Evolutionary conservation across 305 asterid species (phyloP), one percentile per base, ranked within the genome.

Genomic region (Solanum hybrid): DNA sequence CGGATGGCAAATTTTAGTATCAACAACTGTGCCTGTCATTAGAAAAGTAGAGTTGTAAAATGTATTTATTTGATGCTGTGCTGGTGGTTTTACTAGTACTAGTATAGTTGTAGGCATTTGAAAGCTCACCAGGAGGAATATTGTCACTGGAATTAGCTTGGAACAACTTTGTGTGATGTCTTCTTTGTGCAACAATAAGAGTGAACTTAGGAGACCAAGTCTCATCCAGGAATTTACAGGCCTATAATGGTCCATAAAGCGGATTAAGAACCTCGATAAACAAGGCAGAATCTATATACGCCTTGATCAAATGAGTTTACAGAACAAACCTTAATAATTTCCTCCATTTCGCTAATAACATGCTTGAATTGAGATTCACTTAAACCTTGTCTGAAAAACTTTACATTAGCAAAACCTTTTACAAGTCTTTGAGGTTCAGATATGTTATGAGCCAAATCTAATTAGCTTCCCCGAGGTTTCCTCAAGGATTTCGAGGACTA

Each of bases 191-290:
- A n/a, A 92, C 92, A 57, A 94, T 92, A 24, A 93, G 90, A 4
- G 92, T 91, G 85, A 94, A 91, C 42, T 93, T 94, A 35, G 96
- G 96, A 22, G 80, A 93, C 96, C 95, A 94, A 22, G 90, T 94
- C 77, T 94, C 90, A 46, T 93, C 96, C 2, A 93, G 93, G 86
- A 91, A 93, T 76, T 89, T 87, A 39, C 95, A 93, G 73, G 95
- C 95, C 96, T 94, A 67, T 51, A 31, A 36, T 51, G 22, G 76
- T 85, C 75, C 69, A 87, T 64, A 20, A 40, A 22, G 35, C 0
- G 28, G 88, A 34, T 11, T 34, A 64, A 22, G 51, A 75, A 77
- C 35, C 40, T n/a, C 11, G 20, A 80, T 84, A 31, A 87, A 42
- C 22, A 79, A 29, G 51, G 37, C 28, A 31, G 14, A 36, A 29